Percentiles rank a stretch among this genome's conserved stretches.
Evolutionary conservation across 306 rosid genomes (phyloP).

Genomic region (Hippophae tibetana): DNA sequence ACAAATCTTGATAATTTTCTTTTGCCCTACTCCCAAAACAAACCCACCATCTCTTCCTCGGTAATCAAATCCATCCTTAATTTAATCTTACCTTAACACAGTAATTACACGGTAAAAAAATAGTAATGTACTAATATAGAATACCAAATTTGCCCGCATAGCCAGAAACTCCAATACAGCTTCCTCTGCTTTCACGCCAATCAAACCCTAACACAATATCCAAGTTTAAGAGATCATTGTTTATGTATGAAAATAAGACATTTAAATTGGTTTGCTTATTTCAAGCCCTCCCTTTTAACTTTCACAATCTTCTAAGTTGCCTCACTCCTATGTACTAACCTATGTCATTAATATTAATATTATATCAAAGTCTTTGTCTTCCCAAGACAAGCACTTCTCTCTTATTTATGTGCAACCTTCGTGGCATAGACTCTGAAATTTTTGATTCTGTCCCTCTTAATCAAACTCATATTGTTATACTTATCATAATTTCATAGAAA

Average conservation of each 20-base stretch:
- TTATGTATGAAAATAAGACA: slow-evolving; percentile 31
- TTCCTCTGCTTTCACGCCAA: slow-evolving; percentile 38
- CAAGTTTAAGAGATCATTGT: slow-evolving; percentile 24
- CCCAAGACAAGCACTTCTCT: slow-evolving; percentile 34
- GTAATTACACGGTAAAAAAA: slow-evolving; percentile 26
- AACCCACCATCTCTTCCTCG: slow-evolving; percentile 74
- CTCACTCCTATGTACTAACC: slow-evolving; percentile 18
- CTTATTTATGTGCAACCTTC: slow-evolving; percentile 25
- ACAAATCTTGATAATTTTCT: slow-evolving; percentile 24
- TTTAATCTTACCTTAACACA: slow-evolving; percentile 30
- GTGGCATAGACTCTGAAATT: slow-evolving; percentile 61
- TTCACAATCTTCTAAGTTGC: slow-evolving; percentile 67
- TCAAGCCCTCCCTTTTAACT: slow-evolving; percentile 42
- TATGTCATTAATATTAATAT: slow-evolving; percentile 12
- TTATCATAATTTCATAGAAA: not conserved
- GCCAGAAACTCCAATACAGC: slow-evolving; percentile 23
- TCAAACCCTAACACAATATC: slow-evolving; percentile 16
- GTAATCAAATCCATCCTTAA: slow-evolving; percentile 40
- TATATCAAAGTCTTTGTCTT: slow-evolving; percentile 42
- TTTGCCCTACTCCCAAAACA: slow-evolving; percentile 75
- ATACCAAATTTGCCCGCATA: slow-evolving; percentile 11
- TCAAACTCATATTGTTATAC: slow-evolving; percentile 11
- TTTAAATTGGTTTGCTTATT: slow-evolving; percentile 42
- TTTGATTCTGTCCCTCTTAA: slow-evolving; percentile 44
- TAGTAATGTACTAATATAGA: slow-evolving; percentile 17